Conservation (phyloP, 805 yeast genomes). For the Pichia insulana region DNA sequence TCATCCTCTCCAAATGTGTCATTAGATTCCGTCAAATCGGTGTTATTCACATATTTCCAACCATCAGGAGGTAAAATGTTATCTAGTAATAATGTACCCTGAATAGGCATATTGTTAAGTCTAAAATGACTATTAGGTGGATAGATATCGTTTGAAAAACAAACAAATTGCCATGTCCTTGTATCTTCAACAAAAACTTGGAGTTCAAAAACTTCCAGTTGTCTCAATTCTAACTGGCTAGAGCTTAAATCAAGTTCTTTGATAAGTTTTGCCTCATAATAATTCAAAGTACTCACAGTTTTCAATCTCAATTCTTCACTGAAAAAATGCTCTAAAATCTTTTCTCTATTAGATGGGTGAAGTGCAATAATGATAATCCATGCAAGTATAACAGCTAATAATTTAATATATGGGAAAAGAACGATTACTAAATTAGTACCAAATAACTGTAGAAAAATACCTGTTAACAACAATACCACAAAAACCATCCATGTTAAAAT, state of each 20-base stretch:
- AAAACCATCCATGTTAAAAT: constrained; percentile 46
- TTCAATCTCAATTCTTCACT: constrained; percentile 59
- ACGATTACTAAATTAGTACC: constrained; percentile 15
- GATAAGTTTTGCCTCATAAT: constrained; percentile 35
- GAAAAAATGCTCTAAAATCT: constrained; percentile 37
- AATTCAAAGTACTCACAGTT: constrained; percentile 39
- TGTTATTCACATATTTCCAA: constrained; percentile 39
- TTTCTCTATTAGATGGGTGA: constrained; percentile 49
- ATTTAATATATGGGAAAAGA: constrained; percentile 25
- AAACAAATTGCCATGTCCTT: constrained; percentile 56
- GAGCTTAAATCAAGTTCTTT: constrained; percentile 30
- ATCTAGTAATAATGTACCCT: constrained; percentile 25
- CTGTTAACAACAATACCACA: constrained; percentile 21
- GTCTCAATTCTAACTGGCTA: constrained; percentile 31
- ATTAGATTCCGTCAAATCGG: background rate
- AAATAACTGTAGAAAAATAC: constrained; percentile 22
- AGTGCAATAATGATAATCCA: constrained; percentile 41
- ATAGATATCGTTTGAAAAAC: constrained; percentile 48
- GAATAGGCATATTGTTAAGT: constrained; percentile 22
- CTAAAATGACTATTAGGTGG: constrained; percentile 39
- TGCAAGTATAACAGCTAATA: constrained; percentile 28
- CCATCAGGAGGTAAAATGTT: constrained; percentile 48
- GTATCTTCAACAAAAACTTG: constrained; percentile 42
- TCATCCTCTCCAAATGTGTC: background rate
- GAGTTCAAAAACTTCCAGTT: constrained; percentile 61